These are phyloP conservation scores for Amanita subjunquillea DNA, from an alignment of 768 basidiomycete genomes.

Conservation along the genomic window DNA sequence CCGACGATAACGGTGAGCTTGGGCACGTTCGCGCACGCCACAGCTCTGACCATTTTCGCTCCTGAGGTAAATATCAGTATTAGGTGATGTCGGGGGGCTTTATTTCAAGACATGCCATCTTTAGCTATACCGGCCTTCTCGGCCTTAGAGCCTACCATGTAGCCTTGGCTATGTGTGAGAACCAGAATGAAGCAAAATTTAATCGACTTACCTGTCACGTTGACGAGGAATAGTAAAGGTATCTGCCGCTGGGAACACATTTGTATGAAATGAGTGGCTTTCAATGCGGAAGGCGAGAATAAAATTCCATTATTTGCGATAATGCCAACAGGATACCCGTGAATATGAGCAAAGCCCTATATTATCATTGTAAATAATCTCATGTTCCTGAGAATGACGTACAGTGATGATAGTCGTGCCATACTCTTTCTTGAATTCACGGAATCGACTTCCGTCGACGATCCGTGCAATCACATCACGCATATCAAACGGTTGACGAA, in stretches of 20 bases:
- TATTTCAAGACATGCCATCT: conserved; percentile 41
- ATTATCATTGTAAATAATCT: not conserved
- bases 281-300: conserved; percentile 87
- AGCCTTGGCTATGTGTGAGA: conserved; percentile 34
- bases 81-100: not conserved
- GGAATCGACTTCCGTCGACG: conserved; percentile 84
- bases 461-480: conserved; percentile 86
- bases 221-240: conserved; percentile 87
- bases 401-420: conserved; percentile 86
- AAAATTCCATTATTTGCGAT: conserved; percentile 93
- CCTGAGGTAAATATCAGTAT: conserved; percentile 20
- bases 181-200: conserved; percentile 7
- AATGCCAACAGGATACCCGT: conserved; percentile 86
- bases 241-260: conserved; percentile 87
- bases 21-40: conserved; percentile 88
- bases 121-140: conserved; percentile 93
- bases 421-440: conserved; percentile 96
- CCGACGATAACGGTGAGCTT: conserved; percentile 91
- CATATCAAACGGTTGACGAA: conserved; percentile 87
- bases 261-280: conserved; percentile 93
- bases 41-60: conserved; percentile 95
- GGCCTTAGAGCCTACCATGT: conserved; percentile 96
- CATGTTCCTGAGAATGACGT: conserved; percentile 11
- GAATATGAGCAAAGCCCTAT: conserved; percentile 82
- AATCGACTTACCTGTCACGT: conserved; percentile 61